Base-by-base conservation (phyloP, 106 monocot genomes). In the Chionographis japonica region DNA sequence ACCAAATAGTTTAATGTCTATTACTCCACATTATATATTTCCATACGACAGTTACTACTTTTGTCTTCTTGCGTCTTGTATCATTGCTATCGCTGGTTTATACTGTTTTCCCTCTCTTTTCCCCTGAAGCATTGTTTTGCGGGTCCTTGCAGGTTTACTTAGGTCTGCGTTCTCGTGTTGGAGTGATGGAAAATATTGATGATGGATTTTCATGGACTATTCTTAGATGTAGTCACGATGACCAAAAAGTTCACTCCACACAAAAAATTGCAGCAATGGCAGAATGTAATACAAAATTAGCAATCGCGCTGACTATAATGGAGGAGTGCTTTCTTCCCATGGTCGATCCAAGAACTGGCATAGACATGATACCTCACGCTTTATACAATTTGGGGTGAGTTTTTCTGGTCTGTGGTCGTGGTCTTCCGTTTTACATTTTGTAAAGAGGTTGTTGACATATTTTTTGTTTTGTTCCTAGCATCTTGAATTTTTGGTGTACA, bases 251-350 rank as follows among this genome's bases (percentile, higher is more conserved):
- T 76, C 64, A 79, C 40, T 88, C 91, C 9, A 39, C 77, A 18
- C 74, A 73, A 65, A 91, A 85, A 65, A 81, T 86, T 77, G 83
- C 91, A 58, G 39, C 73, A 53, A 86, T 83, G 85, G 81, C 85
- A 18, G 91, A 95, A 55, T 95, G 88, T 73, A 85, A 95, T 58
- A 74, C 78, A 53, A 95, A 95, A 63, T 65, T 95, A 77, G 94
- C 91, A 18, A 76, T 95, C 62, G 78, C 83, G 4, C 62, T 95
- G 56, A 73, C 66, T 52, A 73, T 95, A 17, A 91, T 95, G 91
- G 91, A 95, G 74, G 94, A 95, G 76, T 91, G 91, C 75, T 95
- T 95, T 78, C 66, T 83, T 61, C 88, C 85, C 12, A 95, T 95
- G 90, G 81, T 95, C 59, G 91, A 95, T 74, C 79, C 94, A 60